phyloP scores from a whole-genome alignment of 495 filamentous ascomycete genomes.

The Geoglossum glabrum region DNA sequence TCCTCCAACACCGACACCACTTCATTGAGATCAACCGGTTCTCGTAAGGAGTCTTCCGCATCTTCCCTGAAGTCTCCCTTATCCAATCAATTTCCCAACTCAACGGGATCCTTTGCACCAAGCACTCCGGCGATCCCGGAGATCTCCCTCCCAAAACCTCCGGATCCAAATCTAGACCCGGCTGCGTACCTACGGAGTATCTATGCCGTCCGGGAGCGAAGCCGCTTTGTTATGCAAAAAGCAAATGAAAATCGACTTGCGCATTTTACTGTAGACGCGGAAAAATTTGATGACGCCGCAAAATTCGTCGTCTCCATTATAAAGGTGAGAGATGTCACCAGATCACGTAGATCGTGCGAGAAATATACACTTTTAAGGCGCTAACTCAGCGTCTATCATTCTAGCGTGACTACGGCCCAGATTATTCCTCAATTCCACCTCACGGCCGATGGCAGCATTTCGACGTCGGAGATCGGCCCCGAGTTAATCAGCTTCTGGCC shows the following conservation, averaged over 20 bases:
- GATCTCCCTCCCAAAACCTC: conserved; percentile 61
- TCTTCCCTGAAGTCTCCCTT: conserved; percentile 3
- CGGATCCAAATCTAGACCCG: conserved; percentile 79
- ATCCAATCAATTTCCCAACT: neutral
- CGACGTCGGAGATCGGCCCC: conserved; percentile 57
- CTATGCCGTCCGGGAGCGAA: conserved; percentile 67
- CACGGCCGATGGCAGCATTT: conserved; percentile 89
- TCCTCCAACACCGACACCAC: conserved; percentile 1
- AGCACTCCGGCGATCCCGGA: conserved; percentile 22
- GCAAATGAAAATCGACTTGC: conserved; percentile 59
- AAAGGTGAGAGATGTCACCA: conserved; percentile 34
- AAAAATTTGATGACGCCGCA: conserved; percentile 71
- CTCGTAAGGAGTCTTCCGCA: neutral
- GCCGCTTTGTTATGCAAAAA: conserved; percentile 48
- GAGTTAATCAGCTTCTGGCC: conserved; percentile 49
- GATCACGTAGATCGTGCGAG: neutral
- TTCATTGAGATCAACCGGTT: neutral
- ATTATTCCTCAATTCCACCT: conserved; percentile 66
- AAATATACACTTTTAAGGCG: neutral
- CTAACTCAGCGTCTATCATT: neutral
- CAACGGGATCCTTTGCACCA: neutral
- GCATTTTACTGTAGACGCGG: conserved; percentile 84
- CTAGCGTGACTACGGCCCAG: conserved; percentile 73
- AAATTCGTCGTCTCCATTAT: conserved; percentile 91
- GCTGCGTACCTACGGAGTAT: conserved; percentile 85